Percentiles rank a stretch among this genome's conserved stretches.
Evolutionary conservation across 106 monocot species (phyloP).

Genomic region (Alisma plantagoaquatica): DNA sequence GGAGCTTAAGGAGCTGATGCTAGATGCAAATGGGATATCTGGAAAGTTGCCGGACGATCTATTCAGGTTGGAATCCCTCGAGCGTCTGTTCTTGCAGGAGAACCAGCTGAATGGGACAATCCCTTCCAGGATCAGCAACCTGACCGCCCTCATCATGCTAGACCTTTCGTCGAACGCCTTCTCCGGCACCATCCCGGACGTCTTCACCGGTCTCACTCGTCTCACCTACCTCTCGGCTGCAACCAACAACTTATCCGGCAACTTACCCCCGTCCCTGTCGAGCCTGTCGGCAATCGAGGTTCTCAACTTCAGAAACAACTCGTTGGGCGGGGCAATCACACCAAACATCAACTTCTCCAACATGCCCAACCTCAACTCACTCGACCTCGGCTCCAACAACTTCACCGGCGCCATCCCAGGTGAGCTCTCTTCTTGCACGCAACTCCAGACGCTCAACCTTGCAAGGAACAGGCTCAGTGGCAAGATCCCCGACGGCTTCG

Average conservation of each 20-base stretch:
- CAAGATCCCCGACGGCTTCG: slow-evolving; percentile 2
- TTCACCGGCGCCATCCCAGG: slow-evolving; percentile 1
- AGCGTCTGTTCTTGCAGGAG: not conserved
- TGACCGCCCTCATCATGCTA: not conserved
- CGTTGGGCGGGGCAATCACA: not conserved
- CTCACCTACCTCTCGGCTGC: not conserved
- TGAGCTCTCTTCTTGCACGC: not conserved
- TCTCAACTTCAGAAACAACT: slow-evolving; percentile 1
- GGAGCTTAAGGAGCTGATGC: not conserved
- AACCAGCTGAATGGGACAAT: not conserved
- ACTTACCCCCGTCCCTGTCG: not conserved
- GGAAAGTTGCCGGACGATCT: not conserved
- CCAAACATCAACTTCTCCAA: not conserved
- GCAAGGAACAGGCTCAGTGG: slow-evolving; percentile 4
- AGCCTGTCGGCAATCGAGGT: not conserved
- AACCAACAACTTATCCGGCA: not conserved
- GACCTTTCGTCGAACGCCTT: slow-evolving; percentile 1
- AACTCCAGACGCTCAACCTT: not conserved
- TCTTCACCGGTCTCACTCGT: not conserved
- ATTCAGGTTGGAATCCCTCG: not conserved
- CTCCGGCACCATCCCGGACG: not conserved
- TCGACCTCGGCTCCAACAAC: slow-evolving; percentile 3
- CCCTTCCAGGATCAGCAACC: not conserved
- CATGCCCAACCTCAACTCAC: not conserved
- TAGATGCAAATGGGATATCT: not conserved